phyloP scores from a whole-genome alignment of 2,329 filamentous ascomycete genomes.

The Paraphaeosphaeria minitans region DNA sequence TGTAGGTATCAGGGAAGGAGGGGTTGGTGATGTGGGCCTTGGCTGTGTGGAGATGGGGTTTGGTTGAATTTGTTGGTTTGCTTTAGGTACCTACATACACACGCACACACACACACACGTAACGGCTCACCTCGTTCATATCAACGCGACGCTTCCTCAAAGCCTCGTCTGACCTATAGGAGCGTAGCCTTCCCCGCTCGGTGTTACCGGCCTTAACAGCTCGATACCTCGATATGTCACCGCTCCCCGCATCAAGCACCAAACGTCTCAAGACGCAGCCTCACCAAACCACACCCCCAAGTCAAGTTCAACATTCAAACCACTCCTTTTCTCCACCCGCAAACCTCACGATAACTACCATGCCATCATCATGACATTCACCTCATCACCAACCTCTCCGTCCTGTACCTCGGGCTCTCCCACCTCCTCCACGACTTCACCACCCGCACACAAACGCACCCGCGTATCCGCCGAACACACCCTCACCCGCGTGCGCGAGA shows the following conservation, averaged over 20 bases:
- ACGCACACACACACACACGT: no score
- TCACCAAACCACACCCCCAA: no score
- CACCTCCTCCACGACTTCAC: conserved; percentile 42
- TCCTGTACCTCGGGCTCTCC: not conserved
- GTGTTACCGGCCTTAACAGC: not conserved
- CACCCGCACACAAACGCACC: conserved; percentile 17
- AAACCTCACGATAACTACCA: not conserved
- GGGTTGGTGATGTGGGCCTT: conserved; percentile 52
- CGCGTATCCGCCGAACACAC: conserved; percentile 43
- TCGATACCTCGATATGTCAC: conserved; percentile 20
- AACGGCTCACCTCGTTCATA: conserved; percentile 59
- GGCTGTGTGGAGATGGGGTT: conserved; percentile 54
- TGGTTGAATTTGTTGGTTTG: no score
- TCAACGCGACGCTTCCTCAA: conserved; percentile 60
- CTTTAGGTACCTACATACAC: no score
- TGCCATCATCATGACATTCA: conserved; percentile 30
- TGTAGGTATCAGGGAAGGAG: no score
- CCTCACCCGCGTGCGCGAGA: conserved; percentile 54
- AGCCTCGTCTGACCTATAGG: conserved; percentile 7
- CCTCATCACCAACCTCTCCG: conserved; percentile 42
- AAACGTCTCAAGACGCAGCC: conserved; percentile 6
- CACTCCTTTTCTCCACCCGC: not conserved
- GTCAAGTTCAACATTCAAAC: no score
- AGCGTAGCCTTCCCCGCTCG: not conserved
- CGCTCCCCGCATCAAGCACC: not conserved